These are phyloP conservation scores for Aspergillus viridinutans DNA, from an alignment of 2,329 filamentous ascomycete species.

Conservation along the genomic window DNA sequence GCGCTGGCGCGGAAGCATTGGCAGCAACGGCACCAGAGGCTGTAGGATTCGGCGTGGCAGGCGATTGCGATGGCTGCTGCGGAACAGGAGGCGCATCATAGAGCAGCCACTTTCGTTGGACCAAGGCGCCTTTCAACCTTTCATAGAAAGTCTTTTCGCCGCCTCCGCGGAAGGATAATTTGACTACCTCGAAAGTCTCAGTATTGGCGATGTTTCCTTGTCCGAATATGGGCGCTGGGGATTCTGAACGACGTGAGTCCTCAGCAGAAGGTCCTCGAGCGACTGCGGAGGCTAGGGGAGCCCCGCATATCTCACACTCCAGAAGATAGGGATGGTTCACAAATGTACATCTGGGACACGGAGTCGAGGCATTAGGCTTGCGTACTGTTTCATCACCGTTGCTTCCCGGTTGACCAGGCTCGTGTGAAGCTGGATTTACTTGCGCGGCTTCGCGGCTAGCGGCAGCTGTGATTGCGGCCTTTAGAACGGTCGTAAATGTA, in stretches of 20 bases:
- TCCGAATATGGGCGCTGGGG: constrained; percentile 67
- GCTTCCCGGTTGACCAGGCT: constrained; percentile 1
- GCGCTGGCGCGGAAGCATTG: constrained; percentile 20
- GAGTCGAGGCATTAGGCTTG: constrained; percentile 21
- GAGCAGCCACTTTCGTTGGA: constrained; percentile 92
- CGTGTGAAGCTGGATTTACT: constrained; percentile 6
- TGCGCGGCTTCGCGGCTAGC: constrained; percentile 41
- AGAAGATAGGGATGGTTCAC: constrained; percentile 82
- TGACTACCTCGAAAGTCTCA: constrained; percentile 71
- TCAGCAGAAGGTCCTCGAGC: constrained; percentile 32
- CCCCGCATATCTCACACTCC: constrained; percentile 88
- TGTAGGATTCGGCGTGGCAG: constrained; percentile 26
- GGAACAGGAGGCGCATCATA: constrained; percentile 86
- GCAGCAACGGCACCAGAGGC: constrained; percentile 18
- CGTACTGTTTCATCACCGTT: constrained; percentile 3
- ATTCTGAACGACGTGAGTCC: constrained; percentile 55
- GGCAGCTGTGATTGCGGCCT: constrained; percentile 76
- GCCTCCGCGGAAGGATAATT: constrained; percentile 84
- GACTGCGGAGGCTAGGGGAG: constrained; percentile 60
- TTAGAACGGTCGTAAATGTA: constrained; percentile 73
- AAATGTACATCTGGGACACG: constrained; percentile 88
- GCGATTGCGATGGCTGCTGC: constrained; percentile 50
- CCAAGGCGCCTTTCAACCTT: constrained; percentile 77
- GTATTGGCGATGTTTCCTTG: constrained; percentile 45
- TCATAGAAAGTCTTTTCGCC: constrained; percentile 90